Evolutionary conservation across 176 grass and related monocot species (phyloP), one percentile per base, ranked within the genome.

Genomic region (Alopecurus myosuroides): DNA sequence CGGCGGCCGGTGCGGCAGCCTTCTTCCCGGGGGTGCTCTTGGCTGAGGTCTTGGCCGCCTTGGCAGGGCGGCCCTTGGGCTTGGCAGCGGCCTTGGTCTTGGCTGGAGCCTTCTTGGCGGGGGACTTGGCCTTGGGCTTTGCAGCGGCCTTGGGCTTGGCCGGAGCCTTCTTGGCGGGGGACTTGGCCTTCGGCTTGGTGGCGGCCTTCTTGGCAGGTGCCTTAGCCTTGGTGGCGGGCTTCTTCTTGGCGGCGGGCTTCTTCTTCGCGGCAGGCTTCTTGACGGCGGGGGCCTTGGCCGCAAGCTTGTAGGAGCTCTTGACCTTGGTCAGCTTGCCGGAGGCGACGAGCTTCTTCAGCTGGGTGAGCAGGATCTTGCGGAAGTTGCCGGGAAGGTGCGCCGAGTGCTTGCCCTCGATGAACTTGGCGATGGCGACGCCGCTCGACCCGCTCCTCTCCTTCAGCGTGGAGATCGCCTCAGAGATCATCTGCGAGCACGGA

Each of bases 371-470:
- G 3, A 86, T 63, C 89, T 94, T 97, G 33, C 81, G 82, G 89
- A 91, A 94, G 85, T 91, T 91, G 53, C 55, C 7, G 0, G 91
- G 78, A 4, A 94, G 85, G 41, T 89, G 61, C 15, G 46, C 74
- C 87, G 85, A 77, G 37, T 97, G 91, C 89, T 94, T 97, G 48
- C 91, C 94, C 89, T 97, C 91, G 5, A 97, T 48, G 50, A 89
- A 91, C 85, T 92, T 91, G 69, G 76, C 87, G 78, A 97, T 94
- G 18, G 94, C 91, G 29, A 86, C n/a, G n/a, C 63, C 74, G 86
- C 91, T 97, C 37, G 94, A 97, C 7, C 94, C 94, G 2, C 58
- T 81, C 89, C 89, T 77, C 84, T 97, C 91, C 84, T 94, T 94
- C 8, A 97, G 88, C 25, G 89, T 39, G 1, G 84, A 3, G 80